A percentile compares a stretch with the other conserved stretches of the same genome.
These are phyloP conservation scores for Lichtheimia hyalospora DNA, from an alignment of 371 early-diverging fungal genomes.

Conservation along the genomic window DNA sequence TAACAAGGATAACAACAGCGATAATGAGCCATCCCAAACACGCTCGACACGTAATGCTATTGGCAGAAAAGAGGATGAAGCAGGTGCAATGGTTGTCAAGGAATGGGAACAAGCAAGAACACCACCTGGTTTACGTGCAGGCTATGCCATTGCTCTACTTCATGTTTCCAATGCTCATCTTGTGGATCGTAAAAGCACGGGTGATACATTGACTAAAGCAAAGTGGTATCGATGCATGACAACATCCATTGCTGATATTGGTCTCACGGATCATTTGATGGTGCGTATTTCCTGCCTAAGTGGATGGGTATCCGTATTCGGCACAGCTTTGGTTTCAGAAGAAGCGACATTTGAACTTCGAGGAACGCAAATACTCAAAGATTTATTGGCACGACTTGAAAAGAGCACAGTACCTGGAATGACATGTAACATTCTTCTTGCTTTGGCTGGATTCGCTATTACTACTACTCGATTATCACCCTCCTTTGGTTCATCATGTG, in stretches of 20 bases:
- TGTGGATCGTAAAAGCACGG: not conserved
- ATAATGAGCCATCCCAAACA: not conserved
- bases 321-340: slow-evolving; percentile 17
- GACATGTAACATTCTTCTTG: slow-evolving; percentile 53
- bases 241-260: slow-evolving; percentile 52
- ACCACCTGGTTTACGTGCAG: slow-evolving; percentile 55
- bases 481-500: slow-evolving; percentile 30
- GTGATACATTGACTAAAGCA: slow-evolving; percentile 26
- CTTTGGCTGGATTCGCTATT: slow-evolving; percentile 45
- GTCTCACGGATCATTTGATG: slow-evolving; percentile 55
- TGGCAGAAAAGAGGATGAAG: slow-evolving; percentile 27
- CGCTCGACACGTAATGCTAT: not conserved
- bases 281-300: slow-evolving; percentile 47
- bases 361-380: slow-evolving; percentile 34
- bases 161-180: slow-evolving; percentile 13
- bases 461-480: slow-evolving; percentile 19
- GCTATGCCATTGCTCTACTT: slow-evolving; percentile 50
- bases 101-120: slow-evolving; percentile 53
- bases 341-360: slow-evolving; percentile 25
- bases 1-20: slow-evolving; percentile 1
- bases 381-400: slow-evolving; percentile 45
- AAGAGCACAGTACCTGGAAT: slow-evolving; percentile 58
- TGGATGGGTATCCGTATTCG: slow-evolving; percentile 54
- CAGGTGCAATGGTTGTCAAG: slow-evolving; percentile 16
- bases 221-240: slow-evolving; percentile 54